A percentile compares a stretch with the other conserved stretches of the same genome.
Conservation (phyloP, 306 rosid species). For the Cicer chorassanicum region DNA sequence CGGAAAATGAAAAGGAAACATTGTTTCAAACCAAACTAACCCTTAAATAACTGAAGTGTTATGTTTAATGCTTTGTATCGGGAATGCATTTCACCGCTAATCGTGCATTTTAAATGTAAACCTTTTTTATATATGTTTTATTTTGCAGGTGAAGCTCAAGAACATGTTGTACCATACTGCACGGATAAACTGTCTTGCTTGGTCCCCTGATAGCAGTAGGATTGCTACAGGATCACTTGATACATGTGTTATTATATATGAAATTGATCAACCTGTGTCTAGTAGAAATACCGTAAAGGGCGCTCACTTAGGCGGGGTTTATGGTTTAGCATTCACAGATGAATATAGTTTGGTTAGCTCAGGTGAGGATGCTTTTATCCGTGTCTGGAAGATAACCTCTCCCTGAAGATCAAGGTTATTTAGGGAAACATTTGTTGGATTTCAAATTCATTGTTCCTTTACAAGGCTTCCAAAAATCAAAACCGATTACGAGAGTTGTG, state of each 20-base stretch:
- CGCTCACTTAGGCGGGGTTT: slow-evolving; percentile 96
- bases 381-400: slow-evolving; percentile 81
- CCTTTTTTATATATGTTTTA: slow-evolving; percentile 33
- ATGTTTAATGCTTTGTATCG: slow-evolving; percentile 1
- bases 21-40: background rate
- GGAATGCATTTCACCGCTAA: background rate
- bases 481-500: slow-evolving; percentile 15
- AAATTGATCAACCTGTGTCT: slow-evolving; percentile 85
- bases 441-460: slow-evolving; percentile 38
- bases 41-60: slow-evolving; percentile 25
- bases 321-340: slow-evolving; percentile 87
- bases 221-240: slow-evolving; percentile 96
- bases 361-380: slow-evolving; percentile 98
- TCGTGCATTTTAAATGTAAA: slow-evolving; percentile 36
- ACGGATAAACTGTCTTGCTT: slow-evolving; percentile 91
- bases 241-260: slow-evolving; percentile 77
- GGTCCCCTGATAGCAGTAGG: slow-evolving; percentile 87
- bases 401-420: slow-evolving; percentile 52
- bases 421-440: slow-evolving; percentile 38
- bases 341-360: slow-evolving; percentile 81
- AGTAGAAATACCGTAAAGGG: slow-evolving; percentile 79
- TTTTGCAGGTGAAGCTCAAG: slow-evolving; percentile 80
- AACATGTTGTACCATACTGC: slow-evolving; percentile 95
- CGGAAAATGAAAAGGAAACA: background rate
- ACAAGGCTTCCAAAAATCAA: slow-evolving; percentile 35